Evolutionary conservation across 352 stramenopile genomes (phyloP).

Genomic region (Pythium dissimile): DNA sequence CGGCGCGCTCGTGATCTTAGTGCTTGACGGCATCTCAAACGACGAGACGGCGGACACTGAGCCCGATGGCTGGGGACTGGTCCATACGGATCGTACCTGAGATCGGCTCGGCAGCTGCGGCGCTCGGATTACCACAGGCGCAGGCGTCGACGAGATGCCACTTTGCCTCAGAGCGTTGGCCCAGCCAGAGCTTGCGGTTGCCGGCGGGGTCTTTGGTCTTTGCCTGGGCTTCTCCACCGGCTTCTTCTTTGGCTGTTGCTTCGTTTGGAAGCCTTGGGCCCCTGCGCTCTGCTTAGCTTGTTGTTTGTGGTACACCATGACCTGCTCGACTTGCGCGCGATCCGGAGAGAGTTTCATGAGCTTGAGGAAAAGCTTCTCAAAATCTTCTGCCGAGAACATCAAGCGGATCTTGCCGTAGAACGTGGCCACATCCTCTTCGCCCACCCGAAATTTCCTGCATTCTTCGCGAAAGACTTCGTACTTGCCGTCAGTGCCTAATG

Average conservation of each 20-base stretch:
- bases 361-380: conserved; percentile 72
- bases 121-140: conserved; percentile 17
- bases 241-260: conserved; percentile 28
- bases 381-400: conserved; percentile 58
- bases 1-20: conserved; percentile 62
- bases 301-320: conserved; percentile 62
- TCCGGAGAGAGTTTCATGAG: conserved; percentile 75
- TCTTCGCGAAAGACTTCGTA: conserved; percentile 81
- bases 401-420: conserved; percentile 74
- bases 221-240: conserved; percentile 24
- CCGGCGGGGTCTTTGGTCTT: conserved; percentile 33
- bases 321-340: conserved; percentile 54
- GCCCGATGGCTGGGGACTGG: conserved; percentile 10
- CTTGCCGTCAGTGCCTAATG: conserved; percentile 74
- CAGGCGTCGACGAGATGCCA: conserved; percentile 28
- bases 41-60: conserved; percentile 17
- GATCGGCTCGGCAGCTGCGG: conserved; percentile 16
- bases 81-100: conserved; percentile 17
- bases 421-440: conserved; percentile 47
- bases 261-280: conserved; percentile 48
- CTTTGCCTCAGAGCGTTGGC: conserved; percentile 68
- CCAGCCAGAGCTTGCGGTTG: conserved; percentile 52
- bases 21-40: conserved; percentile 30
- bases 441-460: conserved; percentile 66
- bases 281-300: conserved; percentile 33